These are phyloP conservation scores for Termitomyces sp. DNA, from an alignment of 768 basidiomycete species.

Conservation along the genomic window DNA sequence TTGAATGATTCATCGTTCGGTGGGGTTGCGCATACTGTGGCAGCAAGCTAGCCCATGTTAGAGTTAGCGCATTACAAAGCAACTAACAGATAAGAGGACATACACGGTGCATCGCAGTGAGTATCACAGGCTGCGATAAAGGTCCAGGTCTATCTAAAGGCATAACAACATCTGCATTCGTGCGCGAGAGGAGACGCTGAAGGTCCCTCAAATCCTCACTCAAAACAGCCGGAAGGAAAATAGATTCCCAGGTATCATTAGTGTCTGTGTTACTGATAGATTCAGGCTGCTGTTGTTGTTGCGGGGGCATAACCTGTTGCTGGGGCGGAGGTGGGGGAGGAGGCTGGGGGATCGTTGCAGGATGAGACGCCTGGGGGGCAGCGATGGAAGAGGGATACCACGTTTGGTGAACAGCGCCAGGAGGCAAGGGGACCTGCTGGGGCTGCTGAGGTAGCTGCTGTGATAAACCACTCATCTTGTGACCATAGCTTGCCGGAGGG, in stretches of 20 bases:
- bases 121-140: constrained; percentile 77
- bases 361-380: constrained; percentile 79
- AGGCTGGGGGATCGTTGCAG: constrained; percentile 61
- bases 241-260: constrained; percentile 61
- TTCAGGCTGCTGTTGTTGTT: constrained; percentile 7
- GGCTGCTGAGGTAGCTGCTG: constrained; percentile 31
- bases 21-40: constrained; percentile 67
- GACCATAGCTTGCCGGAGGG: constrained; percentile 31
- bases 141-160: constrained; percentile 64
- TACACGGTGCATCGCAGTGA: constrained; percentile 81
- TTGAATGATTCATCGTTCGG: constrained; percentile 81
- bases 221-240: constrained; percentile 70
- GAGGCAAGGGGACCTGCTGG: constrained; percentile 21
- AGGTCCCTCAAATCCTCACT: constrained; percentile 72
- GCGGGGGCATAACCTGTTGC: constrained; percentile 41
- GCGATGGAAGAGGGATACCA: constrained; percentile 69
- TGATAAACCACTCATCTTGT: constrained; percentile 29
- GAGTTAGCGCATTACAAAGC: constrained; percentile 3
- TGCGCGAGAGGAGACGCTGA: constrained; percentile 65
- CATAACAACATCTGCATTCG: constrained; percentile 77
- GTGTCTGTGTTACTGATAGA: constrained; percentile 4
- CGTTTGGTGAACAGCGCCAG: constrained; percentile 35
- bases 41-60: constrained; percentile 49
- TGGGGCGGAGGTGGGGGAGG: constrained; percentile 33
- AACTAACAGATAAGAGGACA: constrained; percentile 19